Conservation (phyloP, 176 grass and related monocot species). For the Carex pumila region DNA sequence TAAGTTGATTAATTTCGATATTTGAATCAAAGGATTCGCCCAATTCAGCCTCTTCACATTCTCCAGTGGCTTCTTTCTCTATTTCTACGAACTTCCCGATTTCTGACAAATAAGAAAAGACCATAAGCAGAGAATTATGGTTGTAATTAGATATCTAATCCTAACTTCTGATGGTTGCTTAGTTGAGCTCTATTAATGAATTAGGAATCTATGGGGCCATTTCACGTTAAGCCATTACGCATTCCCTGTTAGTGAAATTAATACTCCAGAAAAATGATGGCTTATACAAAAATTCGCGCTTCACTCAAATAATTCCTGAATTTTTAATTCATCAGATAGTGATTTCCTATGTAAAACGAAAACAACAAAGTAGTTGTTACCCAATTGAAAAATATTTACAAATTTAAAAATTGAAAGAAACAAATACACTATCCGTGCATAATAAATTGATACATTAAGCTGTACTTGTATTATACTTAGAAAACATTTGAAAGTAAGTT, state of each 20-base stretch:
- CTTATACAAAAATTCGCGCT: neutral
- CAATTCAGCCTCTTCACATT: constrained; percentile 34
- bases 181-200: neutral
- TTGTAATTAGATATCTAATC: neutral
- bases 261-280: neutral
- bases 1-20: constrained; percentile 26
- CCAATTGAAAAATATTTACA: neutral
- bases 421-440: neutral
- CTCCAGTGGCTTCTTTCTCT: constrained; percentile 15
- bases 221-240: neutral
- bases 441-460: neutral
- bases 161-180: neutral
- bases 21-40: constrained; percentile 16
- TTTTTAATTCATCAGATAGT: neutral
- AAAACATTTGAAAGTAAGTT: neutral
- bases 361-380: neutral
- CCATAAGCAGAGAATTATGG: constrained; percentile 11
- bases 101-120: constrained; percentile 37
- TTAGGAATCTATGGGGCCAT: neutral
- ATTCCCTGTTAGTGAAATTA: neutral
- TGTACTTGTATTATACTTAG: neutral
- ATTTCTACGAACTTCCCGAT: constrained; percentile 39
- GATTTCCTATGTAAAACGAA: neutral
- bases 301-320: neutral
- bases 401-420: neutral